These are phyloP conservation scores for Oenanthe sinensis DNA, from an alignment of 129 eudicot species.

Conservation along the genomic window DNA sequence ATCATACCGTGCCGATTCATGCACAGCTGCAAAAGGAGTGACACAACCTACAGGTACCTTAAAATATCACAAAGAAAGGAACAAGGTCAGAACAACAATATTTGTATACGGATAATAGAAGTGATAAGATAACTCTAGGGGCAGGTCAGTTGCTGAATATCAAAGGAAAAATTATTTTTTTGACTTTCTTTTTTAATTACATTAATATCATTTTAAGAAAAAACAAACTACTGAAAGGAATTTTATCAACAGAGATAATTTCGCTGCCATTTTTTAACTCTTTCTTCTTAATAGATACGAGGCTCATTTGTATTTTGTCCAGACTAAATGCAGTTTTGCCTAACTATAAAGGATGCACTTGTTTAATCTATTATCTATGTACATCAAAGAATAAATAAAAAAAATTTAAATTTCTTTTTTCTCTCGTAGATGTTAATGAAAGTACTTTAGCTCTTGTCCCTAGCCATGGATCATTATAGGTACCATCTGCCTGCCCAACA, in stretches of 20 bases:
- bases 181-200: background rate
- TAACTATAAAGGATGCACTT: background rate
- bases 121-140: background rate
- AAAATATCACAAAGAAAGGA: slow-evolving; percentile 11
- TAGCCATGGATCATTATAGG: background rate
- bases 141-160: background rate
- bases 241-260: background rate
- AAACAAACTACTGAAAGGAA: background rate
- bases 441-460: background rate
- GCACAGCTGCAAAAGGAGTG: slow-evolving; percentile 85
- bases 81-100: background rate
- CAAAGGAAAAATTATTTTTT: background rate
- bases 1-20: slow-evolving; percentile 75
- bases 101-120: background rate
- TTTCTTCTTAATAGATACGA: background rate
- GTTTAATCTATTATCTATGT: background rate
- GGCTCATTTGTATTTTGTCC: background rate
- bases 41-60: slow-evolving; percentile 93
- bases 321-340: background rate
- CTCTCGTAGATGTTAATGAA: background rate
- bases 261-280: background rate
- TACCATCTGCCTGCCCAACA: background rate
- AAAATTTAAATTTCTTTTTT: background rate
- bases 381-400: background rate
- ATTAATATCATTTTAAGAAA: background rate